Base-by-base conservation (phyloP, 2,329 filamentous ascomycete species). In the Pseudogymnoascus sp. region DNA sequence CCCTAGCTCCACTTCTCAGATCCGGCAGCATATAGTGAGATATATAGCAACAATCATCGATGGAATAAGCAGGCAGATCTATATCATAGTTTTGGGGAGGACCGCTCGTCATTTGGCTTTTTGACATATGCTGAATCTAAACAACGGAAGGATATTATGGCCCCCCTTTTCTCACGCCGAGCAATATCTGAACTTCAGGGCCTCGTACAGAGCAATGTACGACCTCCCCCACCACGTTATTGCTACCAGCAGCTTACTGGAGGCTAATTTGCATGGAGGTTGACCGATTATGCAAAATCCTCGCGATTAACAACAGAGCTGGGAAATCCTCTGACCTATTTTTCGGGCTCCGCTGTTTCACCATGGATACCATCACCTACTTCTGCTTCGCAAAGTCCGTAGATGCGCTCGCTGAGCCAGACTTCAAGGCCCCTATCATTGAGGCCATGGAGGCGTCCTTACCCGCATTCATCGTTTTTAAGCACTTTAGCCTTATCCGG, bases 371-470 rank as follows among this genome's bases (percentile, higher is more conserved):
- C 12, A 74, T 77, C 33, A 73, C 72, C 14, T 70, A 70, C 6
- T 76, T 78, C 61, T 77, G 74, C 64, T 79, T 79, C 63, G 76
- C 72, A 8, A 72, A 73, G 21, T 69, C 73, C 8, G 70, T 78
- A 6, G 61, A 77, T 52, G 74, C 74, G 7, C 68, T 78, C 45
- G 72, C 74, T 14, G 70, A 69, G 2, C 71, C 74, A 11, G 73
- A 72, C 35, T 78, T 79, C 63, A 66, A 72, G 39, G 74, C 75
- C 8, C 77, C 77, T 0, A 74, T 78, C 23, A 69, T 79, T 1
- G 66, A 72, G n/a, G 74, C 74, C 1, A 76, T 79, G 72, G 74
- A 78, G 61, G 71, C 71, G 2, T 69, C 72, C 4, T 62, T 73
- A 6, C 69, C 72, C 0, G 68, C 72, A 16, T 73, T 75, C 60